Base-by-base conservation (phyloP, 441 rosid genomes). In the Erodium texanum region DNA sequence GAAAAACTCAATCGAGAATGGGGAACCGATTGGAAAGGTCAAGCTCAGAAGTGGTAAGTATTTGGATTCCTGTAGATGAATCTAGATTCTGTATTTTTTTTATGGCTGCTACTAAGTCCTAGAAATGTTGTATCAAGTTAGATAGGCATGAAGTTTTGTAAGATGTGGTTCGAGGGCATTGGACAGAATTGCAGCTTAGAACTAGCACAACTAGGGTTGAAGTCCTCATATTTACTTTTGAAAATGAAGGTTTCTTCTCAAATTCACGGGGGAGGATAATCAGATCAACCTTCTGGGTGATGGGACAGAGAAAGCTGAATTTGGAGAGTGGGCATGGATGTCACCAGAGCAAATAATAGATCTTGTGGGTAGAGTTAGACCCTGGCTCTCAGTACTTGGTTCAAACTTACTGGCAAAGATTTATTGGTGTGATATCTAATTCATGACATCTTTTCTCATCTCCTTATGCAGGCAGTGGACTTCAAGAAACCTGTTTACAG, bases 11-110 rank as follows among this genome's bases (percentile, higher is more conserved):
- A 82, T 75, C 77, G 62, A 54, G 85, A 78, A 61, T 90, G 97
- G 97, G 97, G 95, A 65, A 75, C 90, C 10, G 91, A 91, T 72
- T 93, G 94, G 96, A 89, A 89, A 76, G 98, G 98, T 52, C 97
- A 93, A 81, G 95, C 96, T 7, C 97, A 93, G 75, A 93, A 88
- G 77, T 93, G 98, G 98, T 87, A 27, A 68, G 93, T 70, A 8
- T 16, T 32, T 27, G 29, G 29, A 27, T 27, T 27, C 29, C 29
- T 4, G 29, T 27, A 27, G 29, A 27, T 27, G 29, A 1, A 27
- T 27, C 29, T 27, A 27, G 29, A 27, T 27, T 27, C 4, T 27
- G 29, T 27, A 4, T 27, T 27, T 27, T 27, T 27, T 27, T 4
- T 27, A 27, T 27, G 29, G 29, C 29, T 4, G 29, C 29, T 27